Evolutionary conservation across 2,329 filamentous ascomycete genomes (phyloP), one percentile per base, ranked within the genome.

Genomic region (Xylaria polymorpha): DNA sequence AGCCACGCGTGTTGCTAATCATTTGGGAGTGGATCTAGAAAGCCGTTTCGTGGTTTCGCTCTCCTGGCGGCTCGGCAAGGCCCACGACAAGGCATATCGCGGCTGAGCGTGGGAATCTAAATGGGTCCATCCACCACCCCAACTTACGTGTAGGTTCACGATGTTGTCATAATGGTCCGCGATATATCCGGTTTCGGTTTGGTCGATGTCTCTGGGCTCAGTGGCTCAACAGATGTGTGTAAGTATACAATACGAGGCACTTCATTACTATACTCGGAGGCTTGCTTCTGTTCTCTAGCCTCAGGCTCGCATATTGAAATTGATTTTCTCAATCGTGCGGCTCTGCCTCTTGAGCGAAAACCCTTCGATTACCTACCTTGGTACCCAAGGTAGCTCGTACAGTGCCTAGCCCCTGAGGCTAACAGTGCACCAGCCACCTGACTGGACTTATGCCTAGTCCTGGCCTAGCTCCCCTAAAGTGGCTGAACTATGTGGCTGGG

Each of bases 31-130:
- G 35, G 35, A 46, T 20, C 9, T 10, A 18, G 6, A 5, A 37
- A 32, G n/a, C n/a, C n/a, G n/a, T n/a, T n/a, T 48, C 39, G 18
- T 48, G n/a, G n/a, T 48, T 55, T 64, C 60, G 60, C 46, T 60
- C 60, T 60, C 60, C 65, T 50, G 55, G 39, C 18, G 20, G 43
- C 50, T 61, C 51, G 35, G 64, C 43, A 51, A 56, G 55, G 57
- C 55, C 65, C 60, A 50, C 46, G 20, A 18, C 39, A 55, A 60
- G 60, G 60, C 55, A 46, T 58, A 67, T 22, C 50, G n/a, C 9
- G 7, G n/a, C 25, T n/a, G 15, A 20, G 46, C 37, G 20, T 43
- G 46, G n/a, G 15, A 58, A 58, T 44, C 44, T 9, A 55, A 48
- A 22, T 41, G n/a, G 22, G 46, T 53, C 44, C 20, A 35, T 32